Evolutionary conservation across 352 stramenopile genomes (phyloP).

Genomic region (Phytophthora ramorum): DNA sequence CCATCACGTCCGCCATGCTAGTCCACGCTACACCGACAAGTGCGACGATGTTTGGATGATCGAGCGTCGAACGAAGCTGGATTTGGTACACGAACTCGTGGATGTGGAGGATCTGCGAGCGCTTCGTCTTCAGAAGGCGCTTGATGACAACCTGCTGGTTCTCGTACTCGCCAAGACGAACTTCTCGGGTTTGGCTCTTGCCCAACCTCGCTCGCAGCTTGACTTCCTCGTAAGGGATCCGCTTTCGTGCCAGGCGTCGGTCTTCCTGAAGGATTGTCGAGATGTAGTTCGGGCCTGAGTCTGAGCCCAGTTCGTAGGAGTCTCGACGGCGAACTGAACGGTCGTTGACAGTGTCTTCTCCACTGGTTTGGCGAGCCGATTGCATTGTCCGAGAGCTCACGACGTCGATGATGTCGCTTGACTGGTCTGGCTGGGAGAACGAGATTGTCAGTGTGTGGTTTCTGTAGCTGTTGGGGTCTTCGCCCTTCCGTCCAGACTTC

Average conservation of each 20-base stretch:
- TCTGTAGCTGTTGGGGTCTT: conserved; percentile 7
- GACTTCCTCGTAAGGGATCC: conserved; percentile 41
- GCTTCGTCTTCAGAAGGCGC: conserved; percentile 43
- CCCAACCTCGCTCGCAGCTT: conserved; percentile 22
- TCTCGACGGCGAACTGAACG: conserved; percentile 16
- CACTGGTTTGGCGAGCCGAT: conserved; percentile 4
- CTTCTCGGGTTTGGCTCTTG: conserved; percentile 42
- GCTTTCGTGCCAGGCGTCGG: conserved; percentile 15
- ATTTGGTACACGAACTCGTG: conserved; percentile 48
- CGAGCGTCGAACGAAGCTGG: conserved; percentile 37
- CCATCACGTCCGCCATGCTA: conserved; percentile 41
- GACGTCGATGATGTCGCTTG: conserved; percentile 8
- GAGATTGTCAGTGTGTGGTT: conserved; percentile 19
- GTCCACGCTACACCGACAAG: conserved; percentile 58
- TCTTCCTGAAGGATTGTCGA: conserved; percentile 26
- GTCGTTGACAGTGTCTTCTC: conserved; percentile 6
- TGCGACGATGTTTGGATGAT: conserved; percentile 45
- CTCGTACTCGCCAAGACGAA: conserved; percentile 40
- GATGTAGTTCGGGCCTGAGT: conserved; percentile 23
- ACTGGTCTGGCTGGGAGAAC: conserved; percentile 15
- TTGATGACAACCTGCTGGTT: conserved; percentile 49
- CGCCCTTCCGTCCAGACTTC: conserved; percentile 13
- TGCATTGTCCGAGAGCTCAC: no score
- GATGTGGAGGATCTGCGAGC: conserved; percentile 28
- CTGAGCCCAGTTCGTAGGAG: conserved; percentile 21